These are phyloP conservation scores for Aspergillus novoparasiticus DNA, from an alignment of 2,329 filamentous ascomycete species.

Conservation along the genomic window DNA sequence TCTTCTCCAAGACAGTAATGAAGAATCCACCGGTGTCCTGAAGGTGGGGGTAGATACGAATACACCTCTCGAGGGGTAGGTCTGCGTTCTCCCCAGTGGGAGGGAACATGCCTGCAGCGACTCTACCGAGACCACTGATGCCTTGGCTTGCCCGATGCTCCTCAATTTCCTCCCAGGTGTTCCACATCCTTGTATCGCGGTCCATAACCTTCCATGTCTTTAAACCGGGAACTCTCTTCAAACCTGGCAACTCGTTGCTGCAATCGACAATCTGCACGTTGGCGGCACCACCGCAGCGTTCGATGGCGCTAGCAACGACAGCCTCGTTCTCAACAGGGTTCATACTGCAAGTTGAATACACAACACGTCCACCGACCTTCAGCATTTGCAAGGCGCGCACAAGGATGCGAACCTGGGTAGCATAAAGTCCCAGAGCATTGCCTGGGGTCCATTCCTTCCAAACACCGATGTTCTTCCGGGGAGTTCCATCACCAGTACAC, in stretches of 20 bases:
- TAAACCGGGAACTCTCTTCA: constrained; percentile 77
- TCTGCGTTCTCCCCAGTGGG: constrained; percentile 57
- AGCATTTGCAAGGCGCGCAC: constrained; percentile 93
- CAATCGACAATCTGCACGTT: constrained; percentile 87
- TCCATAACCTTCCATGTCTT: constrained; percentile 90
- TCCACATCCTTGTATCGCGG: constrained; percentile 77
- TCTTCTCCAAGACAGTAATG: constrained; percentile 92
- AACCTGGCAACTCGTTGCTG: constrained; percentile 71
- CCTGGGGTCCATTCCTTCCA: constrained; percentile 95
- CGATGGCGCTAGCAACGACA: constrained; percentile 83
- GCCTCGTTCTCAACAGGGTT: constrained; percentile 98
- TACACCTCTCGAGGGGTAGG: constrained; percentile 83
- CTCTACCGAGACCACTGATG: constrained; percentile 65
- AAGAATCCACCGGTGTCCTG: constrained; percentile 98
- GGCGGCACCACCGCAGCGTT: constrained; percentile 78
- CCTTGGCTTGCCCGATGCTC: constrained; percentile 64
- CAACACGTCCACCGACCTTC: constrained; percentile 89
- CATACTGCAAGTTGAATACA: constrained; percentile 99
- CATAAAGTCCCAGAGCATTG: constrained; percentile 83
- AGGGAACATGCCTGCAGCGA: constrained; percentile 85
- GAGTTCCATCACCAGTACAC: constrained; percentile 92
- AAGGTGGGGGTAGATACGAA: constrained; percentile 90
- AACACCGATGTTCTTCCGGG: constrained; percentile 88
- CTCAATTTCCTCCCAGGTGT: constrained; percentile 79
- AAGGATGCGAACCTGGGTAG: constrained; percentile 85